Base-by-base conservation (phyloP, 352 stramenopile genomes). In the Plasmopara muralis region DNA sequence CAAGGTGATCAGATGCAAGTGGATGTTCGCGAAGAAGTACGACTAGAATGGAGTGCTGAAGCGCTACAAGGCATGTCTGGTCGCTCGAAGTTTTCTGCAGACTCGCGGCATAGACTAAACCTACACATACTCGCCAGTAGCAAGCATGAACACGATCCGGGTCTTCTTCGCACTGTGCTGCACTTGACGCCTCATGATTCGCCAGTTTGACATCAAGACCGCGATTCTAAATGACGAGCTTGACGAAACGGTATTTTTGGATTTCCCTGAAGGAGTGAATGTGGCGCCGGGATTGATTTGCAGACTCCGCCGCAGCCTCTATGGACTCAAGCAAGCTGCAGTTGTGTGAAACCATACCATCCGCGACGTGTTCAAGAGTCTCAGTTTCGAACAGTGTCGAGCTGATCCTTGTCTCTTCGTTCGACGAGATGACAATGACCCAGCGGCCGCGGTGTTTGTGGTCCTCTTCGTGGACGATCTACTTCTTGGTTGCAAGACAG, bases 91-190 rank as follows among this genome's bases (percentile, higher is more conserved):
- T 8, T 76, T 45, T 47, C 9, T 50, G 13, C 67, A 76, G 42
- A 55, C 28, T 8, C 53, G 43, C 12, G 52, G 60, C 8, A 30
- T 73, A 1, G 64, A 73, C 33, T 73, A 59, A 37, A 33, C 5
- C 0, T 15, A 69, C 13, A 73, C 54, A 4, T 73, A 69, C 39
- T 61, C 62, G 1, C 63, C 63, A 5, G 67, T 70, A 5, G 49
- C 66, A 6, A 56, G 53, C 34, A 18, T 64, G 1, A 46, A 58
- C 25, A 64, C 59, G 1, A 15, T 72, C 9, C 50, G 67, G 9
- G 13, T 47, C 8, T 62, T 69, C 20, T 33, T 73, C 2, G 42
- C 53, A 16, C 9, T 52, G 8, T 52, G 46, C n/a, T n/a, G n/a
- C 46, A 31, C 33, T 16, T 8, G 8, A 29, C 25, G 16, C 12